Evolutionary conservation across 2,329 filamentous ascomycete genomes (phyloP), one percentile per base, ranked within the genome.

Genomic region (Ascochyta pisi): DNA sequence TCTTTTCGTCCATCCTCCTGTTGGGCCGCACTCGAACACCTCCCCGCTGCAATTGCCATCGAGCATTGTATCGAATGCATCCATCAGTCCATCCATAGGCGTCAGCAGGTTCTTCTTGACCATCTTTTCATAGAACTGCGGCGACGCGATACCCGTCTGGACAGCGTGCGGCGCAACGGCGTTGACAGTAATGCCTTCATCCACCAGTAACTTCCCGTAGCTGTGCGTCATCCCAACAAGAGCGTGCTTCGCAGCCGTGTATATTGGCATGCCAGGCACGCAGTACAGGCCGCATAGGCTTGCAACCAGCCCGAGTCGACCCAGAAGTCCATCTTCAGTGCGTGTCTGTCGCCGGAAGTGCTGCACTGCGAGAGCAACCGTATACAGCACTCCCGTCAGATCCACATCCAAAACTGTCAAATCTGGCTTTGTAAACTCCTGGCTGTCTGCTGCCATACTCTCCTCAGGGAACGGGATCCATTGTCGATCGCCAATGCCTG

Each of bases 221-320:
- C 73, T 74, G 19, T 77, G 70, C 23, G 76, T 73, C 39, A 78
- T 67, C 0, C 76, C 76, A 7, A 77, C 63, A 8, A 77, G 65
- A 15, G 70, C 77, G 51, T 78, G 75, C 62, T 79, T 78, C 6
- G 76, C 76, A 29, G 77, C 73, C 8, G 77, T 79, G 50, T 80
- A 80, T 5, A 80, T 69, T 4, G 77, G 77, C 2, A 79, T 54
- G 3, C 74, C 76, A 0, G 78, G 74, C 4, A 78, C 73, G 55
- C 69, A 75, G 47, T 79, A 79, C 50, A 80, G 71, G 0, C 78
- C 77, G 47, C 78, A 79, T 2, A 79, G 68, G n/a, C 76, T 78
- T 12, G 75, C 75, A 2, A 75, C 73, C 16, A 65, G 54, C 9
- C 57, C 63, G 15, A 67, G 76, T 51, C 77, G 79, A 6, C 78